Base-by-base conservation (phyloP, 1,284 basidiomycete genomes). In the Pseudozyma hubeiensis region DNA sequence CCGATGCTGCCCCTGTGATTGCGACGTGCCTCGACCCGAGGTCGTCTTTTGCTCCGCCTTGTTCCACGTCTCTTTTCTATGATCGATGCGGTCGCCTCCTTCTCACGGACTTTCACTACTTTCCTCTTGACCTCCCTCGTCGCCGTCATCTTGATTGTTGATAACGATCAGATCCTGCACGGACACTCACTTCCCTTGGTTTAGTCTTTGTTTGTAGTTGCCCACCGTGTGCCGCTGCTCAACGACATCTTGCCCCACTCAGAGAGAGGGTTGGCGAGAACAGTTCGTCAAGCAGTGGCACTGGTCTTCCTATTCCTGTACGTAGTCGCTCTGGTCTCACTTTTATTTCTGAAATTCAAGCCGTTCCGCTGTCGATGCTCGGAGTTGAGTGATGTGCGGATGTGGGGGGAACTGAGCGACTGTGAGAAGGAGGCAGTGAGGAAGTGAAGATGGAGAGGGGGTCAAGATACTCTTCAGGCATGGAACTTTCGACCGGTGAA, bases 261-360 rank as follows among this genome's bases (percentile, higher is more conserved):
- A 24, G n/a, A 19, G 24, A 14, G 14, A 19, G 24, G 43, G 43
- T n/a, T 44, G 43, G 43, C 43, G 13, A 13, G 43, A 44, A 44
- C n/a, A 17, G 29, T 31, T 31, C 34, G 7, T 30, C 34, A 7
- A 41, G 40, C 16, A n/a, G 7, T 19, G 48, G 30, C 24, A 45
- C 48, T 24, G 10, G 13, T 39, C 19, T 34, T 24, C 14, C 29
- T 49, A 17, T 47, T 34, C 60, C 29, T 64, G 54, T 64, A 57
- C 46, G 43, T 64, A 64, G 40, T 52, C 49, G 50, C 9, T 56
- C 7, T 17, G 30, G 17, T n/a, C 13, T 48, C 14, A 41, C 13
- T 19, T 17, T 34, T 24, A 29, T 44, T 29, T 46, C 44, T 34
- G 48, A 50, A 51, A 51, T 58, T 37, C 40, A 37, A 57, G 6